phyloP scores from a whole-genome alignment of 768 basidiomycete genomes.

The Naganishia onofrii region DNA sequence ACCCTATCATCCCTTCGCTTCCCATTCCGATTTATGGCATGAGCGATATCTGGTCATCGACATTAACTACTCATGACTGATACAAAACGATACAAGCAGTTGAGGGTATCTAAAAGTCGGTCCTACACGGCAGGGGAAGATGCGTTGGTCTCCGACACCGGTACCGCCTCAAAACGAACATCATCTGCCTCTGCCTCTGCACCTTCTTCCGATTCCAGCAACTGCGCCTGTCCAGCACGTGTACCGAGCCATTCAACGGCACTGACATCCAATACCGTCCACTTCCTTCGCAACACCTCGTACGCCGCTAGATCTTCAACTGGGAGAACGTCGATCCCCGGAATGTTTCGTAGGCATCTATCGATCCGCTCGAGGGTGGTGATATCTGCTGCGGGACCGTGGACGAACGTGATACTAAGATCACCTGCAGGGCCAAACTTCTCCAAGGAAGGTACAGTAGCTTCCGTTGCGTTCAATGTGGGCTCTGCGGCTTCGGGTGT shows the following conservation, averaged over 20 bases:
- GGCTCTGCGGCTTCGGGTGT: conserved; percentile 63
- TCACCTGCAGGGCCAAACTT: conserved; percentile 39
- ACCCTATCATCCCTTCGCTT: too few species aligned
- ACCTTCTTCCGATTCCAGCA: conserved; percentile 55
- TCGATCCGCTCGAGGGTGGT: conserved; percentile 52
- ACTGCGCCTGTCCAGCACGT: conserved; percentile 54
- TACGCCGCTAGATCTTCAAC: conserved; percentile 69
- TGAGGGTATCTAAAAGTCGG: not conserved
- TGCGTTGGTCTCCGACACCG: not conserved
- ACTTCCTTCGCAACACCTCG: conserved; percentile 77
- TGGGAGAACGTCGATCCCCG: conserved; percentile 61
- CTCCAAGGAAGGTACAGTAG: conserved; percentile 45
- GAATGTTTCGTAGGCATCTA: conserved; percentile 68
- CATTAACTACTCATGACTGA: not conserved
- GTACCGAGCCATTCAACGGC: conserved; percentile 70
- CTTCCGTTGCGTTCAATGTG: conserved; percentile 59
- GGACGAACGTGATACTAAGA: conserved; percentile 46
- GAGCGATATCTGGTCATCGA: not conserved
- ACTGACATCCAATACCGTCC: conserved; percentile 73
- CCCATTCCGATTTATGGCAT: too few species aligned
- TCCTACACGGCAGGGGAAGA: not conserved
- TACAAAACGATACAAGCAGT: not conserved
- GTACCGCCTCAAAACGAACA: conserved; percentile 2
- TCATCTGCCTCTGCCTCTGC: conserved; percentile 29
- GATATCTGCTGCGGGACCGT: conserved; percentile 36